Conservation (phyloP, 1,284 basidiomycete species). For the Kwoniella shivajii region DNA sequence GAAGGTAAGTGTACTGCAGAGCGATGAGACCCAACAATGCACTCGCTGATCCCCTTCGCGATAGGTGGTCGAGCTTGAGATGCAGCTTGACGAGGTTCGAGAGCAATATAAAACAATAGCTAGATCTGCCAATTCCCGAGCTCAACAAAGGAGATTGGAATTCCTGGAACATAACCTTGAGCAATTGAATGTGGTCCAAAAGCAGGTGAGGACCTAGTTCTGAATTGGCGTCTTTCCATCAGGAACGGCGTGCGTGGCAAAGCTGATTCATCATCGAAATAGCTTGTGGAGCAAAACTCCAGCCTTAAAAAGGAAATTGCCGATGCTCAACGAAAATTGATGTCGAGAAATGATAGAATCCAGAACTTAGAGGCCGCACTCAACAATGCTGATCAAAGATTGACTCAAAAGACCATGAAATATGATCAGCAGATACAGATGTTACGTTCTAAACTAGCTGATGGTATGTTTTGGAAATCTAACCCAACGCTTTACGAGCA, state of each 20-base stretch:
- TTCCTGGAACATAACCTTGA: slow-evolving; percentile 97
- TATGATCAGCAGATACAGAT: slow-evolving; percentile 90
- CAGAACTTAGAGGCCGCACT: slow-evolving; percentile 89
- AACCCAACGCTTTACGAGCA: neutral
- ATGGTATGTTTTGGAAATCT: slow-evolving; percentile 69
- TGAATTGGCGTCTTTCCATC: neutral
- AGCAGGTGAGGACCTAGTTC: slow-evolving; percentile 86
- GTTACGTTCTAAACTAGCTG: slow-evolving; percentile 85
- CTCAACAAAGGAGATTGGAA: slow-evolving; percentile 99
- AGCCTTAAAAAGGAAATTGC: slow-evolving; percentile 97
- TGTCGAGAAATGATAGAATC: slow-evolving; percentile 96
- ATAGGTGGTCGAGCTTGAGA: slow-evolving; percentile 97
- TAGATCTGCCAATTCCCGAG: slow-evolving; percentile 94
- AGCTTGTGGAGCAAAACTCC: slow-evolving; percentile 99
- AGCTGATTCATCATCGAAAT: slow-evolving; percentile 10
- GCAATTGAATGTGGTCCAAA: slow-evolving; percentile 93
- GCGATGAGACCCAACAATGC: neutral
- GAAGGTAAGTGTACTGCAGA: slow-evolving; percentile 65
- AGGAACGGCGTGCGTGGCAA: too few species aligned
- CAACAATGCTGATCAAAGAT: slow-evolving; percentile 88
- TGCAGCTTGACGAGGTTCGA: slow-evolving; percentile 96
- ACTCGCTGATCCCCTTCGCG: neutral
- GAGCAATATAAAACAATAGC: slow-evolving; percentile 99
- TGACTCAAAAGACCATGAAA: slow-evolving; percentile 90
- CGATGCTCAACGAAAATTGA: slow-evolving; percentile 92